These are phyloP conservation scores for Tylopilus plumbeoviolaceoides DNA, from an alignment of 768 basidiomycete species.

Conservation along the genomic window DNA sequence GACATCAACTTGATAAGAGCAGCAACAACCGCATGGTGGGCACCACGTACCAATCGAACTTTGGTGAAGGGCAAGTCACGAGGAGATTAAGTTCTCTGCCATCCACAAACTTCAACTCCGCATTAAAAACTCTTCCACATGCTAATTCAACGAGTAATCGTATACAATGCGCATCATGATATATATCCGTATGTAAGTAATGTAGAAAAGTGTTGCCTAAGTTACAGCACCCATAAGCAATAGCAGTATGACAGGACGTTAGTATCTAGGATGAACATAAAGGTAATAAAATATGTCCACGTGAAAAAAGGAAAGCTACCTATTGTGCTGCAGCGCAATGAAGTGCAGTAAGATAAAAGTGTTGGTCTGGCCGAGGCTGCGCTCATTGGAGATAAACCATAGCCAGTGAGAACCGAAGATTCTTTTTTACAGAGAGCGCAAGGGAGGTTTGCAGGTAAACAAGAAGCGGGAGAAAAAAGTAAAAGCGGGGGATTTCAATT, in stretches of 20 bases:
- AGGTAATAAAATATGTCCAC: conserved; percentile 28
- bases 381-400: conserved; percentile 1
- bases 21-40: background rate
- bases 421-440: conserved; percentile 6
- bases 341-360: conserved; percentile 3
- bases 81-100: background rate
- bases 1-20: background rate
- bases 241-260: conserved; percentile 11
- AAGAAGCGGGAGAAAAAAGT: background rate
- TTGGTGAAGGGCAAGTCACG: no score
- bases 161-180: background rate
- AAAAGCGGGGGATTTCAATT: background rate
- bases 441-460: background rate
- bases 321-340: conserved; percentile 9
- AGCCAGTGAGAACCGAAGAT: conserved; percentile 2
- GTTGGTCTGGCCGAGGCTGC: background rate
- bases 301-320: conserved; percentile 20
- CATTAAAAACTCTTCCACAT: background rate
- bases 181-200: conserved; percentile 9
- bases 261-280: conserved; percentile 20
- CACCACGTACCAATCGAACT: conserved; percentile 1
- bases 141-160: background rate
- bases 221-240: conserved; percentile 15
- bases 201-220: conserved; percentile 5
- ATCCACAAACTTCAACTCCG: background rate